These are phyloP conservation scores for Ilyonectria sp. DNA, from an alignment of 2,329 filamentous ascomycete species.

Conservation along the genomic window DNA sequence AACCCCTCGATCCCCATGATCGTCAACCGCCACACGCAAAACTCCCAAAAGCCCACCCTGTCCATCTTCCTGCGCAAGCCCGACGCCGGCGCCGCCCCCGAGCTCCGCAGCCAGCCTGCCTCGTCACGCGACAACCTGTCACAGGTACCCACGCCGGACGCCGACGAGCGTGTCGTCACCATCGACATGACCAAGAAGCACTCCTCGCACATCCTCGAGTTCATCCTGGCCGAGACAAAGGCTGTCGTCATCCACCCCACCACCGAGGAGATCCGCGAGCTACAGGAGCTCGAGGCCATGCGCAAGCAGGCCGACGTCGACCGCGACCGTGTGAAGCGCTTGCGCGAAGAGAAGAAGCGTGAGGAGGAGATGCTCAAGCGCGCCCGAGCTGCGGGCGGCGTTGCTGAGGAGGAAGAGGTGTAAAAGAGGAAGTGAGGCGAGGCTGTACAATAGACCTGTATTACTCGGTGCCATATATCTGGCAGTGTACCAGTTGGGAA, in stretches of 20 bases:
- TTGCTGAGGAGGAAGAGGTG: constrained; percentile 52
- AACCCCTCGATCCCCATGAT: constrained; percentile 90
- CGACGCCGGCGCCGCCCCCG: constrained; percentile 44
- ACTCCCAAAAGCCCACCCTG: constrained; percentile 71
- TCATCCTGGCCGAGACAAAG: constrained; percentile 74
- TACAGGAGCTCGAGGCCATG: constrained; percentile 71
- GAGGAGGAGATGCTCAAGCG: constrained; percentile 69
- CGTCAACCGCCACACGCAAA: constrained; percentile 77
- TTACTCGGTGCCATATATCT: constrained; percentile 42
- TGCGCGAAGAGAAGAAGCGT: constrained; percentile 70
- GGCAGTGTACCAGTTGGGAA: constrained; percentile 49
- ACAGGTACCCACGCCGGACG: constrained; percentile 63
- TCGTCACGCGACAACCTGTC: constrained; percentile 65
- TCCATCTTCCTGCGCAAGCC: constrained; percentile 74
- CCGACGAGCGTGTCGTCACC: constrained; percentile 65
- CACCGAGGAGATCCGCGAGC: constrained; percentile 70
- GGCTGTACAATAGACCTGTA: constrained; percentile 52
- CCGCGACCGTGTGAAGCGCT: constrained; percentile 66
- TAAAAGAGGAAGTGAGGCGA: constrained; percentile 35
- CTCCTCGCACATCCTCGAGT: constrained; percentile 74
- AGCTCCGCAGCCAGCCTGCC: constrained; percentile 56
- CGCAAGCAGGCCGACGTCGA: constrained; percentile 67
- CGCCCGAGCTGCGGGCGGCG: constrained; percentile 57
- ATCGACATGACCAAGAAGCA: constrained; percentile 76
- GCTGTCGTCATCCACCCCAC: constrained; percentile 71